Conservation (phyloP, 177 flowering plant genomes). For the Vitis hybrid region DNA sequence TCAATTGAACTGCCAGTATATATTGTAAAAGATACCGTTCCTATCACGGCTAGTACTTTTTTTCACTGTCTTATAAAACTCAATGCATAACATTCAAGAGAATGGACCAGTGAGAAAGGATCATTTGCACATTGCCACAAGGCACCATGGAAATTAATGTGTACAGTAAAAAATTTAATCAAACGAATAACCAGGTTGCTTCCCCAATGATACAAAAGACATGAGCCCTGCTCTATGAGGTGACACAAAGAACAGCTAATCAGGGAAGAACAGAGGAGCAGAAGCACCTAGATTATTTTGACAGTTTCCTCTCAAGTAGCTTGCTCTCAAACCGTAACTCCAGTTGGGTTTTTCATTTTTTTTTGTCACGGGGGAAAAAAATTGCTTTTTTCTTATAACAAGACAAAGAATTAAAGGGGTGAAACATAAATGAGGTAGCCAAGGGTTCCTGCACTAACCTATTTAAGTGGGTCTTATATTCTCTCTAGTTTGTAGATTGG, state of each 20-base stretch:
- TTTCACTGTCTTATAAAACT: no score
- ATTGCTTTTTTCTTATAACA: constrained; percentile 4
- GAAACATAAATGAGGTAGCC: constrained; percentile 5
- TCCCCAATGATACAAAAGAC: constrained; percentile 4
- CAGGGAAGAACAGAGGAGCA: constrained; percentile 13
- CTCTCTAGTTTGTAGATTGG: constrained; percentile 19
- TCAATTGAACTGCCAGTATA: no score
- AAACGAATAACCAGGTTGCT: background rate
- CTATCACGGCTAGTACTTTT: no score
- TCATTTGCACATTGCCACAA: no score
- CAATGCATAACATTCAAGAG: no score
- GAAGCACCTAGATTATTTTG: constrained; percentile 17
- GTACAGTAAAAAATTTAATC: background rate
- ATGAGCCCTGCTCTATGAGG: constrained; percentile 4
- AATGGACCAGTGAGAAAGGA: no score
- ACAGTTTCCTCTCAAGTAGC: background rate
- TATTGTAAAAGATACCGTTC: no score
- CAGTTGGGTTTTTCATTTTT: constrained; percentile 16
- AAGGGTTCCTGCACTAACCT: background rate
- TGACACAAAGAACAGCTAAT: constrained; percentile 11
- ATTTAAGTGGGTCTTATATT: constrained; percentile 23
- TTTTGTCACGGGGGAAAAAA: constrained; percentile 10
- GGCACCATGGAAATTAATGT: background rate
- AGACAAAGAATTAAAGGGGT: constrained; percentile 12
- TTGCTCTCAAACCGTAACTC: background rate